A percentile compares a stretch with the other conserved stretches of the same genome.
These are phyloP conservation scores for Cystobasidium onofrii DNA, from an alignment of 768 basidiomycete species.

Conservation along the genomic window DNA sequence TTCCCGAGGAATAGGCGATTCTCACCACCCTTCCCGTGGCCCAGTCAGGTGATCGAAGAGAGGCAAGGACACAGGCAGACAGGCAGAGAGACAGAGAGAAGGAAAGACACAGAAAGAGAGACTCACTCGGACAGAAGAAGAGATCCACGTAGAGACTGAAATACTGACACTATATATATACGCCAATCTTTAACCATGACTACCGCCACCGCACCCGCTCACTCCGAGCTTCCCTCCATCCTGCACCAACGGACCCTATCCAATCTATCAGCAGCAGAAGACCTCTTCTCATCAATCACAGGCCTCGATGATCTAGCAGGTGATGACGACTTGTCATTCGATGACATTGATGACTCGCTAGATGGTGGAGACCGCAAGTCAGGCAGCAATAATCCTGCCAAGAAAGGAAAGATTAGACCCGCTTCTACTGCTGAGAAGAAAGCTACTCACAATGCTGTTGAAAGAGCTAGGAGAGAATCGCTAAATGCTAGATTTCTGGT, in stretches of 20 bases:
- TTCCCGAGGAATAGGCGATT: too few relatives aligned
- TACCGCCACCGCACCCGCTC: background rate
- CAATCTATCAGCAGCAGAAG: conserved; percentile 2
- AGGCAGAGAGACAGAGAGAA: too few relatives aligned
- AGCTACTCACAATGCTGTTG: conserved; percentile 94
- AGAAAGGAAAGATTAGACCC: conserved; percentile 12
- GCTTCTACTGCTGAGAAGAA: conserved; percentile 74
- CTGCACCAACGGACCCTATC: background rate
- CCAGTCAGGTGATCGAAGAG: too few relatives aligned
- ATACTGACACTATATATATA: too few relatives aligned
- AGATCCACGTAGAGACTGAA: too few relatives aligned
- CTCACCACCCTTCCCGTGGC: too few relatives aligned
- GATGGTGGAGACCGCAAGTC: conserved; percentile 5
- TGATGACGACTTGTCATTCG: background rate
- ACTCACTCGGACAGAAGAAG: too few relatives aligned
- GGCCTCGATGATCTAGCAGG: background rate
- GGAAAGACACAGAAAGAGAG: too few relatives aligned
- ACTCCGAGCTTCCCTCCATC: background rate
- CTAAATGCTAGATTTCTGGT: conserved; percentile 86
- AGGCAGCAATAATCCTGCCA: background rate
- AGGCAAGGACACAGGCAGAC: too few relatives aligned
- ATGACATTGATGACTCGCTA: background rate
- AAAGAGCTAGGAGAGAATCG: conserved; percentile 83
- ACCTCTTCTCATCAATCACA: conserved; percentile 8
- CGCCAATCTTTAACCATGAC: background rate